Conservation (phyloP, 768 basidiomycete species). For the Tubosaeta brunneosetosa region DNA sequence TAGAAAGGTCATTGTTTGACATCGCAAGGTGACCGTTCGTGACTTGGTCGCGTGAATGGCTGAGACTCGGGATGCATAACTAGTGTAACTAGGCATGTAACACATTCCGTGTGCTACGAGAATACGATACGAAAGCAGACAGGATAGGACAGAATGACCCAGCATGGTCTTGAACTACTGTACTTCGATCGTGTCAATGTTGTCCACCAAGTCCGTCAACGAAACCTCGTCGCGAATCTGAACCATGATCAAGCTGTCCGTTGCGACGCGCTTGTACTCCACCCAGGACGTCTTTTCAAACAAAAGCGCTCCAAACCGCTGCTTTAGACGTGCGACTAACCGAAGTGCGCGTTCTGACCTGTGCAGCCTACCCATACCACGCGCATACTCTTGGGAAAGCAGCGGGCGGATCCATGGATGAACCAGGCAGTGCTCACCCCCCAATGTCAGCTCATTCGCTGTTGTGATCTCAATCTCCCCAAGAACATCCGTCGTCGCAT, state of each 20-base stretch:
- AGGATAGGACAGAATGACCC: too few species aligned
- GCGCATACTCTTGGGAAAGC: conserved; percentile 1
- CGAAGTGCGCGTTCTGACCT: background rate
- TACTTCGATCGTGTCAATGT: too few species aligned
- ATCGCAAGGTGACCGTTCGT: too few species aligned
- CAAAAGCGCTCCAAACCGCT: conserved; percentile 7
- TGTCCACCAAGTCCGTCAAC: background rate
- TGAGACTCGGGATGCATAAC: too few species aligned
- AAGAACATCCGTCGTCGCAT: background rate
- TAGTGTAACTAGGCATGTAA: too few species aligned
- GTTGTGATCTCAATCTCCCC: background rate
- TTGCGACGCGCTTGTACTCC: conserved; percentile 9
- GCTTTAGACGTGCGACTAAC: background rate
- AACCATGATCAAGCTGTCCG: conserved; percentile 4
- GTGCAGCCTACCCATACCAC: background rate
- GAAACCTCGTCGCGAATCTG: background rate
- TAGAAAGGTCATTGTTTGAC: too few species aligned
- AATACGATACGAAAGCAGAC: background rate
- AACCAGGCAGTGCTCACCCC: background rate
- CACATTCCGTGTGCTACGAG: too few species aligned
- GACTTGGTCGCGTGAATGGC: too few species aligned
- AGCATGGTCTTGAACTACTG: too few species aligned
- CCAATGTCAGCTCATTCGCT: background rate
- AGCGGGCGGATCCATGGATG: conserved; percentile 14
- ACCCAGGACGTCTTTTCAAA: background rate